Conservation (phyloP, 208 protist genomes). For the Trypanosoma scelopori region DNA sequence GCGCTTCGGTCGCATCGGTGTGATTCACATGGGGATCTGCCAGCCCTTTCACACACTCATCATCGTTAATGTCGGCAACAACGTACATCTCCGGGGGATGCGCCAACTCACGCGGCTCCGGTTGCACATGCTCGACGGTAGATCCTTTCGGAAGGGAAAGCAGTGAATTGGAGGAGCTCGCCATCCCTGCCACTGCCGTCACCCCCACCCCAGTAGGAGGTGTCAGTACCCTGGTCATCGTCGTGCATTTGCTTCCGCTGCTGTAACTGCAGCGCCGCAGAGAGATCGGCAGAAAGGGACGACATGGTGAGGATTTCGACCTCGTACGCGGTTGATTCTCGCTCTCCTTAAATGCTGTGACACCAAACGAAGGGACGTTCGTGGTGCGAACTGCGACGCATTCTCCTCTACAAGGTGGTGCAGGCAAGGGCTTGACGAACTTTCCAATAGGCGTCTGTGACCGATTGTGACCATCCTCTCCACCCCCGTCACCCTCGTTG, state of each 20-base stretch:
- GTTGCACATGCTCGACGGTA: not conserved
- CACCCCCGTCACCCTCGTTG: conserved; percentile 13
- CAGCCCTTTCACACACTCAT: conserved; percentile 57
- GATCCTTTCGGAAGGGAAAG: not conserved
- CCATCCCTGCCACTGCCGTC: too few species aligned
- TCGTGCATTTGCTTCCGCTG: too few species aligned
- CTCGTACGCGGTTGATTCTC: not conserved
- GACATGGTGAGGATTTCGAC: too few species aligned
- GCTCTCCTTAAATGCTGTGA: too few species aligned
- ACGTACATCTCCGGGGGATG: conserved; percentile 52
- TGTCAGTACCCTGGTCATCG: too few species aligned
- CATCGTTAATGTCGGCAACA: conserved; percentile 81
- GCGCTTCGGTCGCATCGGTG: conserved; percentile 13
- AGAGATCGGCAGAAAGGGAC: too few species aligned
- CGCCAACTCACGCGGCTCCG: conserved; percentile 26
- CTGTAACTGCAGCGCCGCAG: too few species aligned
- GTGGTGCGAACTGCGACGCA: not conserved
- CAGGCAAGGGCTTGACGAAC: conserved; percentile 15
- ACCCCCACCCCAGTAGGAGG: too few species aligned
- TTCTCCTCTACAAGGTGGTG: not conserved
- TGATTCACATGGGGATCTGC: conserved; percentile 34
- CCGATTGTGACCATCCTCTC: conserved; percentile 9
- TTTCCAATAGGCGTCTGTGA: conserved; percentile 16
- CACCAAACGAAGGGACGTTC: not conserved
- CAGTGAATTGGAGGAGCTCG: not conserved